Evolutionary conservation across 2,329 filamentous ascomycete species (phyloP).

Genomic region (Leptographium lundbergii): DNA sequence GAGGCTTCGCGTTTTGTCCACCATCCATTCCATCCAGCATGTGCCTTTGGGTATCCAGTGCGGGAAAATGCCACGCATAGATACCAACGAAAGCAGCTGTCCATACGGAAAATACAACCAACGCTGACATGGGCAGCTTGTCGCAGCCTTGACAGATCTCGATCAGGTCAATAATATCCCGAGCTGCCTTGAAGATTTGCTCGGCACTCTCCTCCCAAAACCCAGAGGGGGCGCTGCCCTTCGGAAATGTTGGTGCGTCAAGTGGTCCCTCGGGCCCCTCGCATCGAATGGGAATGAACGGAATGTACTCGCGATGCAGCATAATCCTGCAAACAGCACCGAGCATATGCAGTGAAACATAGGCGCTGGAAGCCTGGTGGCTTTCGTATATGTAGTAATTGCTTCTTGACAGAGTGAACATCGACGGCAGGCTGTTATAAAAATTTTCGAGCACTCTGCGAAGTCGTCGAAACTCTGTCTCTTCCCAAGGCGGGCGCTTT

Average conservation of each 20-base stretch:
- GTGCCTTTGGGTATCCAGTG: constrained; percentile 49
- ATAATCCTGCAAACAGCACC: constrained; percentile 54
- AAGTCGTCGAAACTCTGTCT: constrained; percentile 41
- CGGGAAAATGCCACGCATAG: constrained; percentile 54
- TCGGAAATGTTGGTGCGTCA: constrained; percentile 42
- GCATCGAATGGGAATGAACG: constrained; percentile 49
- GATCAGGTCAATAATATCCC: constrained; percentile 52
- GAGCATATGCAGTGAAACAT: constrained; percentile 54
- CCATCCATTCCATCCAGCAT: constrained; percentile 26
- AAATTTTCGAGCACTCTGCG: constrained; percentile 38
- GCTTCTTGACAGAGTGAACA: constrained; percentile 43
- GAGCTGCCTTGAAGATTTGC: constrained; percentile 48
- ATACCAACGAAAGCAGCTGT: constrained; percentile 52
- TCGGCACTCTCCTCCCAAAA: constrained; percentile 54
- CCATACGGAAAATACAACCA: constrained; percentile 56
- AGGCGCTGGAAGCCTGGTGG: constrained; percentile 48
- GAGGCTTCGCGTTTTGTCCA: background rate
- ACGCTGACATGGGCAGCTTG: constrained; percentile 53
- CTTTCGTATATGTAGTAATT: constrained; percentile 57
- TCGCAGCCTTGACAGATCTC: constrained; percentile 43
- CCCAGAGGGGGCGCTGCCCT: constrained; percentile 31
- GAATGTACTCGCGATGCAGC: constrained; percentile 55
- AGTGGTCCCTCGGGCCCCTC: constrained; percentile 38
- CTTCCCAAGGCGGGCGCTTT: constrained; percentile 43
- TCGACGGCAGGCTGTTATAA: constrained; percentile 37